A percentile compares a stretch with the other conserved stretches of the same genome.
Evolutionary conservation across 139 green algal genomes (phyloP).

Genomic region (Chlamydomonas schloesseri): DNA sequence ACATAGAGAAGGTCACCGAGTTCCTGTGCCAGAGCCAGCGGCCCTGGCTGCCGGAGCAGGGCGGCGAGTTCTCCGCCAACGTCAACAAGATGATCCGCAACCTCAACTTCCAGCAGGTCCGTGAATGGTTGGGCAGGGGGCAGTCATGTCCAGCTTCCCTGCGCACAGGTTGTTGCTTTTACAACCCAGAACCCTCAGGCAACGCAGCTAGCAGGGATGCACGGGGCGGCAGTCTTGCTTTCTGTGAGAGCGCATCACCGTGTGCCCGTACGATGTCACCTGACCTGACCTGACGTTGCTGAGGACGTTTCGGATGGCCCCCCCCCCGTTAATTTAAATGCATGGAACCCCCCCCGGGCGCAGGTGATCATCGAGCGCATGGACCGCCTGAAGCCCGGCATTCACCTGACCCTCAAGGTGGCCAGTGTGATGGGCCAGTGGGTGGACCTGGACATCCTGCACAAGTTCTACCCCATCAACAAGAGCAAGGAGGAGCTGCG

Average conservation of each 20-base stretch:
- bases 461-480: conserved; percentile 67
- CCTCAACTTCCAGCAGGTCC: conserved; percentile 71
- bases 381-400: conserved; percentile 72
- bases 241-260: no score
- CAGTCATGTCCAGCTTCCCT: no score
- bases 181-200: no score
- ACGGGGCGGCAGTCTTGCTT: no score
- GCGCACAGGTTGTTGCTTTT: no score
- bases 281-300: no score
- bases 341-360: no score
- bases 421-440: conserved; percentile 76
- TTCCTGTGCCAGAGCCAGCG: conserved; percentile 62
- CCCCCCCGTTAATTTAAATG: no score
- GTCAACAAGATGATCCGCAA: conserved; percentile 65
- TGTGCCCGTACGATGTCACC: no score
- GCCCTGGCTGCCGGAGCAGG: conserved; percentile 57
- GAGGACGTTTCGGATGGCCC: no score
- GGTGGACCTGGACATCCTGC: conserved; percentile 75
- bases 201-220: no score
- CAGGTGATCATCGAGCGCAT: conserved; percentile 80
- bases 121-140: no score
- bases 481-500: conserved; percentile 46
- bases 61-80: conserved; percentile 57
- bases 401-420: conserved; percentile 82
- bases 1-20: conserved; percentile 72